phyloP scores from a whole-genome alignment of 2,329 filamentous ascomycete species.

The Colletotrichum godetiae region DNA sequence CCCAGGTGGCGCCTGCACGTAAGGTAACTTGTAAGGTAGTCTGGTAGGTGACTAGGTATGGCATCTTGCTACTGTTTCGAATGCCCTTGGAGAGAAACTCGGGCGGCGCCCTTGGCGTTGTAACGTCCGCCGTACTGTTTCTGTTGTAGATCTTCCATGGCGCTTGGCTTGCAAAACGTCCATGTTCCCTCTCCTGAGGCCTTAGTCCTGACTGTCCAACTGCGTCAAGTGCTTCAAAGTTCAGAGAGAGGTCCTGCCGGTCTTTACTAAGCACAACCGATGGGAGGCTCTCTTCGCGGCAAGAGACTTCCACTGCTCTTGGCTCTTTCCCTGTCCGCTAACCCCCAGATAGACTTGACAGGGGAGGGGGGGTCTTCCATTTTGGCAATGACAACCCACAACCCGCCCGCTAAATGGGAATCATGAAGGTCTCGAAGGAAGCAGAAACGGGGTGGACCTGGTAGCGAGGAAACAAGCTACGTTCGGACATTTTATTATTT shows the following conservation, averaged over 20 bases:
- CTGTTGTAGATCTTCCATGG: neutral
- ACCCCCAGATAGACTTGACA: conserved; percentile 1
- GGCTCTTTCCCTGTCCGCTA: neutral
- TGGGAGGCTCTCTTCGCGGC: neutral
- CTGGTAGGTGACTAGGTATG: neutral
- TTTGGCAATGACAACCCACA: conserved; percentile 6
- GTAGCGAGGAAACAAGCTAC: conserved; percentile 30
- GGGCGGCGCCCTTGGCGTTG: conserved; percentile 25
- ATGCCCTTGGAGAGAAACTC: neutral
- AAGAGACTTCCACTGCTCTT: neutral
- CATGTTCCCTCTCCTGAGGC: neutral
- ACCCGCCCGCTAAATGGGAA: conserved; percentile 11
- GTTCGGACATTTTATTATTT: conserved; percentile 34
- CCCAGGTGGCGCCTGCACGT: neutral
- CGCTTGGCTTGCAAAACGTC: neutral
- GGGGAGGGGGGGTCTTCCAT: neutral
- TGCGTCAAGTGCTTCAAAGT: neutral
- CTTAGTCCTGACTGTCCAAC: too few species aligned
- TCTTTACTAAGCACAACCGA: neutral
- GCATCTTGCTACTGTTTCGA: conserved; percentile 7
- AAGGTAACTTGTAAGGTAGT: too few species aligned
- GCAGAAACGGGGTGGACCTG: conserved; percentile 15
- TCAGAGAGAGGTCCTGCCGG: neutral
- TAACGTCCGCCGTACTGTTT: conserved; percentile 24
- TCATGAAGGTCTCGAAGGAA: neutral